These are phyloP conservation scores for Hypoxylon sp. DNA, from an alignment of 2,329 filamentous ascomycete species.

Conservation along the genomic window DNA sequence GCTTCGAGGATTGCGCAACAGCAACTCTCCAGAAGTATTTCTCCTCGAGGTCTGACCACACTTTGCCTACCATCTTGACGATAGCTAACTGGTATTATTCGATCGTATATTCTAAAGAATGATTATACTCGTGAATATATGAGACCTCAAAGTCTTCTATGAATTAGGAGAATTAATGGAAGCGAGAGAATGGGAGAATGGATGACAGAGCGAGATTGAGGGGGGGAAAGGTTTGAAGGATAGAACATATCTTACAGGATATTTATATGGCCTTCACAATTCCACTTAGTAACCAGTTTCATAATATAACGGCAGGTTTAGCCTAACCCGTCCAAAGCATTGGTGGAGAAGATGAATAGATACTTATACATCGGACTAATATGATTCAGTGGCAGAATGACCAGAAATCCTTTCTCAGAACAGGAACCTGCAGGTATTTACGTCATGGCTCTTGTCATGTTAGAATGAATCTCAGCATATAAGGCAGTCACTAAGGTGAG, in stretches of 20 bases:
- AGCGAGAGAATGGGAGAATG: conserved; percentile 1
- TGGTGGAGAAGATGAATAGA: background rate
- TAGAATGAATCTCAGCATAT: background rate
- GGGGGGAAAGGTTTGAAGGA: conserved; percentile 8
- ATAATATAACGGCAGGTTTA: background rate
- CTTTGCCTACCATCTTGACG: conserved; percentile 63
- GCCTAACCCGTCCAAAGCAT: background rate
- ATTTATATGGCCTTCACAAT: conserved; percentile 7
- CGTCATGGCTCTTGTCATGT: background rate
- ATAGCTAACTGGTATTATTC: background rate
- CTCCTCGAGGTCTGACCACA: conserved; percentile 66
- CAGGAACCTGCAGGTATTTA: background rate
- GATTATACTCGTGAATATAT: conserved; percentile 1
- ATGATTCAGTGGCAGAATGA: background rate
- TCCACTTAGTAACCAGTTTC: background rate
- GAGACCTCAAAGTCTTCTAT: background rate
- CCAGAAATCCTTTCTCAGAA: background rate
- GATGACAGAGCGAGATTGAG: background rate
- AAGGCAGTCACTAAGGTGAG: background rate
- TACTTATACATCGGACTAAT: background rate
- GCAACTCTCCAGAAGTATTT: conserved; percentile 63
- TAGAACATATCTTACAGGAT: conserved; percentile 1
- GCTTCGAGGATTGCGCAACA: conserved; percentile 57
- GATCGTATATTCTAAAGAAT: conserved; percentile 4
- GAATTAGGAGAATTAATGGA: background rate